These are phyloP conservation scores for Clonostachys rosea DNA, from an alignment of 2,329 filamentous ascomycete species.

Conservation along the genomic window DNA sequence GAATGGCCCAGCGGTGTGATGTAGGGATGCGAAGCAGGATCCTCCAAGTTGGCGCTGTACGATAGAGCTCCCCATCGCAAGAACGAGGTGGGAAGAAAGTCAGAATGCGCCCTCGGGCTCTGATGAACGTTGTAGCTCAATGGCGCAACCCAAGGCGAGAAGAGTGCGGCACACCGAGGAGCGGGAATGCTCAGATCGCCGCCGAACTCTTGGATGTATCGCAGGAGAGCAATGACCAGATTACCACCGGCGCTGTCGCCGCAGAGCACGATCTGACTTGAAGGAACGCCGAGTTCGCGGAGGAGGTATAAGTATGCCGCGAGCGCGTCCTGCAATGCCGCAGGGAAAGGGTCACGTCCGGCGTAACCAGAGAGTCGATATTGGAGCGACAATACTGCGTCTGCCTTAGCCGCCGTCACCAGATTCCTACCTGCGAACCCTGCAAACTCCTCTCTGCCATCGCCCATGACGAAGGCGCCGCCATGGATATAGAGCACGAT, in stretches of 20 bases:
- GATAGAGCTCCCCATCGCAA: no score
- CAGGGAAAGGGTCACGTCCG: conserved; percentile 15
- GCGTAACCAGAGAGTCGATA: conserved; percentile 14
- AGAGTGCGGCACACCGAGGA: no score
- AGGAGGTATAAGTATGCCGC: conserved; percentile 18
- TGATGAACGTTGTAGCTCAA: no score
- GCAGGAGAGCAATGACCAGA: conserved; percentile 18
- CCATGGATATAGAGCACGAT: conserved; percentile 20
- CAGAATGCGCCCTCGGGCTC: no score
- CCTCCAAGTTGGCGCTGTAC: no score
- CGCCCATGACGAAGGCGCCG: conserved; percentile 19
- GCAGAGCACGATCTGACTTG: conserved; percentile 16
- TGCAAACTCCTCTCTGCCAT: conserved; percentile 16
- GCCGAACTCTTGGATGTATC: conserved; percentile 14
- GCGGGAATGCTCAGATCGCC: background rate
- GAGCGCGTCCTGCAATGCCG: conserved; percentile 20
- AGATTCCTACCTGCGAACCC: conserved; percentile 15
- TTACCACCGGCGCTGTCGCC: conserved; percentile 24
- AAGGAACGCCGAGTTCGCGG: conserved; percentile 10
- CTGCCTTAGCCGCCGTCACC: conserved; percentile 9
- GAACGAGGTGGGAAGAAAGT: no score
- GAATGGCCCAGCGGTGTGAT: no score
- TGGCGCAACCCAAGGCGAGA: no score
- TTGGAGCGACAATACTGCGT: conserved; percentile 16
- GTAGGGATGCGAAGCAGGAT: no score